Conservation (phyloP, 2,329 filamentous ascomycete species). For the Nemania sp. region DNA sequence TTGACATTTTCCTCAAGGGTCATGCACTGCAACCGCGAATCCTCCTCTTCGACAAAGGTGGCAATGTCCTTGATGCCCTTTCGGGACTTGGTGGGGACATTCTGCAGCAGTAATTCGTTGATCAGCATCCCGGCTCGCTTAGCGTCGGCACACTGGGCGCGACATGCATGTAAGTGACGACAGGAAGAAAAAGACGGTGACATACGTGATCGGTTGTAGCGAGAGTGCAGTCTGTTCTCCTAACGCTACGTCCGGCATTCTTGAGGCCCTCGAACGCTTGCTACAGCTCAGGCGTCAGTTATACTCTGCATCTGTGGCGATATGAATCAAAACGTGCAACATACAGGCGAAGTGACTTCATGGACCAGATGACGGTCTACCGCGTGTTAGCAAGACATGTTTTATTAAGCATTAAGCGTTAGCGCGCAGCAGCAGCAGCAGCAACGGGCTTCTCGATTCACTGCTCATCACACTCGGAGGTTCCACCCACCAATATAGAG, state of each 20-base stretch:
- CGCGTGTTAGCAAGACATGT: constrained; percentile 18
- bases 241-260: constrained; percentile 84
- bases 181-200: constrained; percentile 24
- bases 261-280: constrained; percentile 97
- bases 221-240: constrained; percentile 93
- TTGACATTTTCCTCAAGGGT: constrained; percentile 98
- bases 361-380: constrained; percentile 93
- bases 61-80: constrained; percentile 93
- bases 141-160: constrained; percentile 11
- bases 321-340: constrained; percentile 40
- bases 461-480: neutral
- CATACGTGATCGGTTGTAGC: constrained; percentile 95
- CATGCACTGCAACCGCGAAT: constrained; percentile 90
- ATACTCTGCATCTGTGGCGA: too few species aligned
- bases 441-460: neutral
- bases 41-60: constrained; percentile 91
- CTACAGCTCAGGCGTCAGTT: constrained; percentile 47
- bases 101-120: constrained; percentile 55
- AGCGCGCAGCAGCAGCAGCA: neutral
- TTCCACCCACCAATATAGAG: constrained; percentile 83
- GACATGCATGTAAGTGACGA: constrained; percentile 7
- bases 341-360: constrained; percentile 94
- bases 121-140: constrained; percentile 15
- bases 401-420: neutral
- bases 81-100: constrained; percentile 87